Percentiles rank a stretch among this genome's conserved stretches.
Evolutionary conservation across 169 alveolate species (phyloP).

Genomic region (Cryptosporidium andersoni): DNA sequence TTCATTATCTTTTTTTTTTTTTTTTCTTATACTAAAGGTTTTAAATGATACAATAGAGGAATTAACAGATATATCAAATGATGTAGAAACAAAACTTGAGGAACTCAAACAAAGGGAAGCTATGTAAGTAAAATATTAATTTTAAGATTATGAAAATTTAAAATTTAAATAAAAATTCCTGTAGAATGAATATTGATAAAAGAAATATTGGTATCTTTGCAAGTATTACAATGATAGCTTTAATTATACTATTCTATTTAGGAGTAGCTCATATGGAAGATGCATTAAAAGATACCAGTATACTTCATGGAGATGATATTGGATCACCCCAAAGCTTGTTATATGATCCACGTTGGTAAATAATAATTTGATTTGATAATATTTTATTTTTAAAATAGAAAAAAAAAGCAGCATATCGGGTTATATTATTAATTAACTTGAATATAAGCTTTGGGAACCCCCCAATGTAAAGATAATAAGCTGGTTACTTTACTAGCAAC

Average conservation of each 20-base stretch:
- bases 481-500: constrained; percentile 14
- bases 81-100: constrained; percentile 48
- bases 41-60: constrained; percentile 61
- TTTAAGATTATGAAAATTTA: background rate
- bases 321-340: constrained; percentile 52
- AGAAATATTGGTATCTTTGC: constrained; percentile 65
- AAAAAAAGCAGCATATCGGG: too few relatives aligned
- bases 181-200: constrained; percentile 63
- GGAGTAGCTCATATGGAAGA: constrained; percentile 71
- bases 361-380: too few relatives aligned
- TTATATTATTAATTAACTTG: background rate
- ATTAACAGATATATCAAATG: constrained; percentile 51
- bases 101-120: constrained; percentile 56
- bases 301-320: constrained; percentile 26
- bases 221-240: constrained; percentile 67
- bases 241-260: constrained; percentile 47
- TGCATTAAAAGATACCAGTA: constrained; percentile 64
- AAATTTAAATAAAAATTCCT: background rate
- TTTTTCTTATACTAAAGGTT: constrained; percentile 5
- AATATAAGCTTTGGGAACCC: constrained; percentile 60
- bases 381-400: background rate
- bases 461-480: constrained; percentile 38
- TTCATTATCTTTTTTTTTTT: too few relatives aligned
- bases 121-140: constrained; percentile 32
- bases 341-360: constrained; percentile 66